These are phyloP conservation scores for Leccinellum rugosiceps DNA, from an alignment of 768 basidiomycete genomes.

Conservation along the genomic window DNA sequence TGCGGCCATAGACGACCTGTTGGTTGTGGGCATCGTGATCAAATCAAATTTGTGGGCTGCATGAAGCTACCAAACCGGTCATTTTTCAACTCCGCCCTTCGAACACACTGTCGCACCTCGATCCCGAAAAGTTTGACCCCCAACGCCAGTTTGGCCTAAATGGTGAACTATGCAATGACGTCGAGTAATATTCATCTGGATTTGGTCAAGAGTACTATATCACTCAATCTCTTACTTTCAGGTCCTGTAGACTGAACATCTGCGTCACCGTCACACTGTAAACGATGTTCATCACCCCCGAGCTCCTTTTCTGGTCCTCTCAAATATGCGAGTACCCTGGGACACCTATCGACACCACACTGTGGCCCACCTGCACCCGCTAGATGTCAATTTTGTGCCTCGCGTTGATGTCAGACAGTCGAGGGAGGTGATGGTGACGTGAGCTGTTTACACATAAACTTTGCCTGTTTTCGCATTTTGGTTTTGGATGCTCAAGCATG, in stretches of 20 bases:
- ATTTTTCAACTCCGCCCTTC: too few relatives aligned
- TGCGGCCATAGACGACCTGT: too few relatives aligned
- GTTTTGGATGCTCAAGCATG: not conserved
- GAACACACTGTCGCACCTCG: too few relatives aligned
- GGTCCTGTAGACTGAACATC: too few relatives aligned
- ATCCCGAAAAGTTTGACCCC: constrained; percentile 57
- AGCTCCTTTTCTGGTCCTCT: constrained; percentile 62
- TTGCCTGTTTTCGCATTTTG: not conserved
- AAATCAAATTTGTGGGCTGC: too few relatives aligned
- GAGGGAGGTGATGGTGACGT: constrained; percentile 12
- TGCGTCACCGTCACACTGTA: constrained; percentile 15
- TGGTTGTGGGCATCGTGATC: too few relatives aligned
- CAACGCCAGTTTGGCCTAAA: constrained; percentile 50
- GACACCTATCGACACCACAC: constrained; percentile 52
- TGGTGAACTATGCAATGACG: constrained; percentile 44
- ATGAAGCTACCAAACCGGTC: too few relatives aligned
- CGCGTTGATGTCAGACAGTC: constrained; percentile 24
- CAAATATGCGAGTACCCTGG: constrained; percentile 43
- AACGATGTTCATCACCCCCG: constrained; percentile 53
- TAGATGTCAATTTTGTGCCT: constrained; percentile 53
- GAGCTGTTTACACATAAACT: not conserved
- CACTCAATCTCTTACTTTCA: not conserved
- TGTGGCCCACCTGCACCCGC: constrained; percentile 54
- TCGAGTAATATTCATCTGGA: constrained; percentile 49
- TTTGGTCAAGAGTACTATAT: constrained; percentile 42